A percentile compares a stretch with the other conserved stretches of the same genome.
These are phyloP conservation scores for Russula brevipes DNA, from an alignment of 768 basidiomycete species.

Conservation along the genomic window DNA sequence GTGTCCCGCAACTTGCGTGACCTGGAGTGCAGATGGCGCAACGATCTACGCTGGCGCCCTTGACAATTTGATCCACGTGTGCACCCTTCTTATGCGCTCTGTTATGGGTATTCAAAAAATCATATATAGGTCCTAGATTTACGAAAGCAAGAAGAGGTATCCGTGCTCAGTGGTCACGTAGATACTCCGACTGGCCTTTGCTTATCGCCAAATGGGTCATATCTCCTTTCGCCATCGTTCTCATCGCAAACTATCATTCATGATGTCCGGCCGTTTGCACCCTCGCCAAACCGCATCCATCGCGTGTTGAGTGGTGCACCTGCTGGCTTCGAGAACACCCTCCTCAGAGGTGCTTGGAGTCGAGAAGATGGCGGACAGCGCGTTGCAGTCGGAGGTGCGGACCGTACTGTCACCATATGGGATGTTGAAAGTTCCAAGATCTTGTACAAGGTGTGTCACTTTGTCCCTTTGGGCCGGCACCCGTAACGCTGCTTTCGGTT, in stretches of 20 bases:
- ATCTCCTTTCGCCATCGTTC: slow-evolving; percentile 84
- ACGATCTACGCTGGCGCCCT: slow-evolving; percentile 87
- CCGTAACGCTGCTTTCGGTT: not conserved
- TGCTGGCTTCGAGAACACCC: slow-evolving; percentile 87
- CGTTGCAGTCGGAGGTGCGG: slow-evolving; percentile 86
- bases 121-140: slow-evolving; percentile 74
- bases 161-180: slow-evolving; percentile 74
- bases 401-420: slow-evolving; percentile 83
- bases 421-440: slow-evolving; percentile 74
- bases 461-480: slow-evolving; percentile 7
- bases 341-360: slow-evolving; percentile 86
- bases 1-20: slow-evolving; percentile 87
- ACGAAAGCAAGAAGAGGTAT: slow-evolving; percentile 76
- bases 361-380: slow-evolving; percentile 74
- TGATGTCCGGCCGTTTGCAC: slow-evolving; percentile 91
- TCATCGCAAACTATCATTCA: slow-evolving; percentile 87
- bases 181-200: slow-evolving; percentile 94
- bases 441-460: slow-evolving; percentile 62
- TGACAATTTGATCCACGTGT: slow-evolving; percentile 94
- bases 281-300: slow-evolving; percentile 75
- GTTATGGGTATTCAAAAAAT: not conserved
- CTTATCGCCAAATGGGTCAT: slow-evolving; percentile 83
- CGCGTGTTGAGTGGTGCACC: slow-evolving; percentile 78
- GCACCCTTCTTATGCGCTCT: slow-evolving; percentile 30
- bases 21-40: slow-evolving; percentile 88